A percentile compares a stretch with the other conserved stretches of the same genome.
phyloP scores from a whole-genome alignment of 1,284 basidiomycete genomes.

The Spongiforma sp. region DNA sequence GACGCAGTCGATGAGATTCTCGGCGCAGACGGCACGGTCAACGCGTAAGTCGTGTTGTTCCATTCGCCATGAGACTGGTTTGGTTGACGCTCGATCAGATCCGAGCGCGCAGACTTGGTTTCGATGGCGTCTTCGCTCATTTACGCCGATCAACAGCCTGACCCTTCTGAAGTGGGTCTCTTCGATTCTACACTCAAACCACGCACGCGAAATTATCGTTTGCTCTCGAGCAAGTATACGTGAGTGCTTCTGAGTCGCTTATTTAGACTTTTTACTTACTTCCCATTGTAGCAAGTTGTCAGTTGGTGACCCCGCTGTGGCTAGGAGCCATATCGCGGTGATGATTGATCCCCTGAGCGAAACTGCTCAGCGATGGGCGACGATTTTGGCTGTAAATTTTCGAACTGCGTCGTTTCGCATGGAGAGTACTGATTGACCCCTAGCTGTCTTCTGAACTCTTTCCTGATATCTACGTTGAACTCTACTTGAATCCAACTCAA shows the following conservation, averaged over 20 bases:
- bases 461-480: slow-evolving; percentile 69
- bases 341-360: slow-evolving; percentile 89
- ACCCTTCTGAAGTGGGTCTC: slow-evolving; percentile 74
- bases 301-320: slow-evolving; percentile 68
- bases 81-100: slow-evolving; percentile 40
- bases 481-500: slow-evolving; percentile 77
- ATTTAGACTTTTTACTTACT: slow-evolving; percentile 6
- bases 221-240: slow-evolving; percentile 68
- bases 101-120: slow-evolving; percentile 61
- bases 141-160: slow-evolving; percentile 66
- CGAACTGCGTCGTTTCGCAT: not conserved
- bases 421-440: slow-evolving; percentile 3
- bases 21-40: slow-evolving; percentile 45
- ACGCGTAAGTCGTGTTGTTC: slow-evolving; percentile 46
- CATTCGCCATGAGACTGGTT: not conserved
- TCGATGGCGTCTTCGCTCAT: slow-evolving; percentile 74
- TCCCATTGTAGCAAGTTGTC: slow-evolving; percentile 60
- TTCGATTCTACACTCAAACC: slow-evolving; percentile 66
- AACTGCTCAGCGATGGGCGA: slow-evolving; percentile 84
- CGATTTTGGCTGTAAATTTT: slow-evolving; percentile 66
- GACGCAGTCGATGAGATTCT: slow-evolving; percentile 63
- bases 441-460: slow-evolving; percentile 45
- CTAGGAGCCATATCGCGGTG: slow-evolving; percentile 76
- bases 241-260: slow-evolving; percentile 41
- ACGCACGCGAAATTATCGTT: slow-evolving; percentile 62